Base-by-base conservation (phyloP, 192 early-diverging fungal species). In the Borealophlyctis nickersoniae region DNA sequence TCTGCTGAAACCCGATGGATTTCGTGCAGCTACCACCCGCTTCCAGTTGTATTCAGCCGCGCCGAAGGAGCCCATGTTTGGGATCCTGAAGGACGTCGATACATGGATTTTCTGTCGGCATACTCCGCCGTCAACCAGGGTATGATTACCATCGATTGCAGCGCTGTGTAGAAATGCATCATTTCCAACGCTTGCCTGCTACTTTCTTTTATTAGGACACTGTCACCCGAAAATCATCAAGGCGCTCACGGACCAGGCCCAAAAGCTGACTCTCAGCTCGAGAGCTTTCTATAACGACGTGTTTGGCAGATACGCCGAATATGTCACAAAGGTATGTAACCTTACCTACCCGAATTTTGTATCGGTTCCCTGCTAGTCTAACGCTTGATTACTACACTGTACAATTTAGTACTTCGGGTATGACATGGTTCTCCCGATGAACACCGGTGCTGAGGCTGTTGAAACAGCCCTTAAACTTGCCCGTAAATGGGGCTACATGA, bases 391-490 rank as follows among this genome's bases (percentile, higher is more conserved):
- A n/a, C n/a, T n/a, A n/a, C n/a, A n/a, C 39, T 45, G 39, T 45
- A 19, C 39, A 45, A 24, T 49, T 24, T 33, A 78, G 75, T 95
- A 87, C 78, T 98, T 98, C 81, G 90, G 91, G 1, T 94, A 90
- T 66, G 93, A 97, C 51, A 99, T 97, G 96, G 91, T 99, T 51
- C 80, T 97, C 48, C 96, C 96, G 52, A 97, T 96, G 91, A 99
- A 99, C 84, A 97, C 96, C 9, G 96, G 96, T 57, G 93, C 94
- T 50, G 96, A 99, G 70, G 96, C 93, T 3, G 96, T 99, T 30
- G 96, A 99, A 74, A 99, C 96, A 4, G 96, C 92, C 28, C 89
- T 99, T 72, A 99, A 99, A 82, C 85, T 99, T 14, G 89, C 96
- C 34, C 86, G 96, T 69, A 92, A 93, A 77, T 99, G 96, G 96